Percentiles rank a stretch among this genome's conserved stretches.
phyloP scores from a whole-genome alignment of 1,284 basidiomycete genomes.

The Mycosarcoma maydis region DNA sequence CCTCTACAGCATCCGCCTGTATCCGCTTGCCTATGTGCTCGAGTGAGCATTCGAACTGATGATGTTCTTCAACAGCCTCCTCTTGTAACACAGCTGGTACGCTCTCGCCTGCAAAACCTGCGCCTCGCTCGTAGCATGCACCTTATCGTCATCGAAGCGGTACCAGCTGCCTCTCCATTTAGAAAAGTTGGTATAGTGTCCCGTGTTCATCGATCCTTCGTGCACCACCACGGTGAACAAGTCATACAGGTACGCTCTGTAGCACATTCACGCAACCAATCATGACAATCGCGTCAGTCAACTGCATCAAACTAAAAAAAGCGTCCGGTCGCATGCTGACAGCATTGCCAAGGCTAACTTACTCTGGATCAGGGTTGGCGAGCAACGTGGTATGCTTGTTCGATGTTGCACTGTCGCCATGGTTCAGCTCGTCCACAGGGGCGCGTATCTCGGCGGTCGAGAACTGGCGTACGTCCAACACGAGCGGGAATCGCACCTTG shows the following conservation, averaged over 20 bases:
- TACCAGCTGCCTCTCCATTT: slow-evolving; percentile 83
- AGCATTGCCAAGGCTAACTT: neutral
- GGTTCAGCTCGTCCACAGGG: slow-evolving; percentile 4
- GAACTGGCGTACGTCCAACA: slow-evolving; percentile 87
- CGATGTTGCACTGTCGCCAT: neutral
- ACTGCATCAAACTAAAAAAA: too few species aligned
- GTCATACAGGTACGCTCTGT: slow-evolving; percentile 75
- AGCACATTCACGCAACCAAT: neutral
- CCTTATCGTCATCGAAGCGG: slow-evolving; percentile 92
- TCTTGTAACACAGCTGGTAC: slow-evolving; percentile 63
- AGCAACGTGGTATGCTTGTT: slow-evolving; percentile 8
- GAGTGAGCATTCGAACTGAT: neutral
- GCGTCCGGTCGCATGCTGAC: too few species aligned
- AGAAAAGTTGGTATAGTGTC: slow-evolving; percentile 88
- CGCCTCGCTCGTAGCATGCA: slow-evolving; percentile 35
- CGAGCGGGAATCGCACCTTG: slow-evolving; percentile 82
- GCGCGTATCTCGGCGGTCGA: slow-evolving; percentile 71
- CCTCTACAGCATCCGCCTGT: too few species aligned
- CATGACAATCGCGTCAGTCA: too few species aligned
- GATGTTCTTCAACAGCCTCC: slow-evolving; percentile 54
- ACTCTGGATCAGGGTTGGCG: slow-evolving; percentile 40
- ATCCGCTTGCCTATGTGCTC: neutral
- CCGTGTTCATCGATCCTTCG: slow-evolving; percentile 87
- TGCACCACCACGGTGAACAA: slow-evolving; percentile 93
- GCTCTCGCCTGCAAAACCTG: slow-evolving; percentile 53